phyloP scores from a whole-genome alignment of 352 stramenopile species.

The Phytophthora vignae region DNA sequence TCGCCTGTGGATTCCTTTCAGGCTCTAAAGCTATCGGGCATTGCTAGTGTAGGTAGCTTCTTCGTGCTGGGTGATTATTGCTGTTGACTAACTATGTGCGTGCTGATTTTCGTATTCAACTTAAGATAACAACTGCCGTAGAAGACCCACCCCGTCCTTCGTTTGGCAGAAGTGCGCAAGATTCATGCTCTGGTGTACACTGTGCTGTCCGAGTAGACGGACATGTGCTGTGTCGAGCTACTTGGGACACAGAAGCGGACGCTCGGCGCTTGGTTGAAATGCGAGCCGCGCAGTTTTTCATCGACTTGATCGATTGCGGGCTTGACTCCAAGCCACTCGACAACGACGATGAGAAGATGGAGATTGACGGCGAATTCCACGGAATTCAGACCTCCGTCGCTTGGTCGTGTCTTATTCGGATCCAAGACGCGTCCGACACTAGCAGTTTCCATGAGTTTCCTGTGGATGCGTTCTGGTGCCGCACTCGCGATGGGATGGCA shows the following conservation, averaged over 20 bases:
- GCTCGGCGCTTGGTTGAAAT: slow-evolving; percentile 59
- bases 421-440: slow-evolving; percentile 61
- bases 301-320: slow-evolving; percentile 75
- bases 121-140: slow-evolving; percentile 51
- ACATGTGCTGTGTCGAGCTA: slow-evolving; percentile 59
- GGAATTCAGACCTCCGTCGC: slow-evolving; percentile 24
- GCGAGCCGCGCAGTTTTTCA: slow-evolving; percentile 63
- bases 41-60: slow-evolving; percentile 58
- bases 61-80: not conserved
- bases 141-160: slow-evolving; percentile 38
- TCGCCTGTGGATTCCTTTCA: slow-evolving; percentile 70
- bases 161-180: slow-evolving; percentile 13
- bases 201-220: slow-evolving; percentile 53
- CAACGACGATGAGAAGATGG: slow-evolving; percentile 46
- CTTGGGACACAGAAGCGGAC: slow-evolving; percentile 58
- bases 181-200: slow-evolving; percentile 35
- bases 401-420: slow-evolving; percentile 61
- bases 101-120: not conserved
- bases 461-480: slow-evolving; percentile 64
- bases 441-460: slow-evolving; percentile 55
- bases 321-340: slow-evolving; percentile 59
- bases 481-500: slow-evolving; percentile 38
- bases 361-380: slow-evolving; percentile 32
- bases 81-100: slow-evolving; percentile 4
- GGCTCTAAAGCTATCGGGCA: slow-evolving; percentile 68